phyloP scores from a whole-genome alignment of 257 asterid species.

The Nicotiana noctiflora region DNA sequence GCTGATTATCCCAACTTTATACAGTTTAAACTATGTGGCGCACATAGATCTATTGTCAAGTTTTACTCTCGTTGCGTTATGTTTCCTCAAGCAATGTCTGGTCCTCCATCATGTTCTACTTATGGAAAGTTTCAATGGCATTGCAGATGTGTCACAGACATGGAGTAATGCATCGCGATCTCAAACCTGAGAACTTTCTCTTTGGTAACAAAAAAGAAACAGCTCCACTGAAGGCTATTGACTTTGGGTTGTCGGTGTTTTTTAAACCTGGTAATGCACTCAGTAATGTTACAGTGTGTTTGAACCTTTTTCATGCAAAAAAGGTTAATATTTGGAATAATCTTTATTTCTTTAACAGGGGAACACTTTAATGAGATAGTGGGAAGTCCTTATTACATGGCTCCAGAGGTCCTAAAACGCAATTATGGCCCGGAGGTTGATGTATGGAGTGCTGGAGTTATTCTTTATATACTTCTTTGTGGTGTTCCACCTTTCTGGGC shows the following conservation, averaged over 20 bases:
- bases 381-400: slow-evolving; percentile 86
- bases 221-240: slow-evolving; percentile 56
- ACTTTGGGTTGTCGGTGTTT: slow-evolving; percentile 64
- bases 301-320: neutral
- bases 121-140: neutral
- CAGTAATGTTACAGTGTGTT: neutral
- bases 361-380: slow-evolving; percentile 64
- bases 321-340: neutral
- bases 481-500: slow-evolving; percentile 89
- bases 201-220: slow-evolving; percentile 61
- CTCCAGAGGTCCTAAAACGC: slow-evolving; percentile 72
- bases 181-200: slow-evolving; percentile 68
- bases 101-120: neutral
- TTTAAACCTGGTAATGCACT: slow-evolving; percentile 52
- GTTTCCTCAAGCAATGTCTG: neutral
- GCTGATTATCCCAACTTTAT: neutral
- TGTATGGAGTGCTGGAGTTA: slow-evolving; percentile 70
- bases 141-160: slow-evolving; percentile 58
- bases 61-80: neutral
- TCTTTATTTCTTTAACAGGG: slow-evolving; percentile 28
- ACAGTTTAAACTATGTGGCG: neutral
- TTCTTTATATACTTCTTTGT: slow-evolving; percentile 65
- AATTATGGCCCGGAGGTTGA: slow-evolving; percentile 67
- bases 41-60: neutral
- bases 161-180: slow-evolving; percentile 84